Evolutionary conservation across 306 rosid genomes (phyloP).

Genomic region (Pyrus pyrifolia): DNA sequence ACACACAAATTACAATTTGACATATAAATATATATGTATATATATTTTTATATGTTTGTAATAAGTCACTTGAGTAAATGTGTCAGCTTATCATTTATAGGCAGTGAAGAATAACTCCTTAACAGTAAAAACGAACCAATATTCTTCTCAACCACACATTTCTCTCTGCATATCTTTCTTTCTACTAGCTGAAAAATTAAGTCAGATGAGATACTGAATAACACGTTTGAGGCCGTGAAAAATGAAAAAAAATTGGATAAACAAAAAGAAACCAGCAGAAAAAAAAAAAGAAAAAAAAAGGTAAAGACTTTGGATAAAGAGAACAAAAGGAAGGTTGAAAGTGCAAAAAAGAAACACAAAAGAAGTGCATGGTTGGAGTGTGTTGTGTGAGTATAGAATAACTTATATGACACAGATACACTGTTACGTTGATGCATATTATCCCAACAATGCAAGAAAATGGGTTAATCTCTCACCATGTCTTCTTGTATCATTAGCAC

Average conservation of each 20-base stretch:
- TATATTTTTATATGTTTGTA: neutral
- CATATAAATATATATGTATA: too few species aligned
- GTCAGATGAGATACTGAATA: neutral
- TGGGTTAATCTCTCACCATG: rapidly evolving
- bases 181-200: neutral
- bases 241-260: neutral
- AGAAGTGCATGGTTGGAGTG: neutral
- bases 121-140: neutral
- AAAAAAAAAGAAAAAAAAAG: neutral
- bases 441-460: too few species aligned
- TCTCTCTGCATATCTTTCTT: too few species aligned
- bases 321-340: neutral
- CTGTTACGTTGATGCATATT: rapidly evolving
- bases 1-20: too few species aligned
- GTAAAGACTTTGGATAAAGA: neutral
- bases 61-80: too few species aligned
- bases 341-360: neutral
- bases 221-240: neutral
- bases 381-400: neutral
- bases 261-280: neutral
- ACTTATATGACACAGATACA: too few species aligned
- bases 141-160: neutral
- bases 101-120: neutral
- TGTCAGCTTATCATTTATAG: neutral
- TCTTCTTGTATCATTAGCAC: too few species aligned